Base-by-base conservation (phyloP, 129 eudicot species). In the Centella asiatica region DNA sequence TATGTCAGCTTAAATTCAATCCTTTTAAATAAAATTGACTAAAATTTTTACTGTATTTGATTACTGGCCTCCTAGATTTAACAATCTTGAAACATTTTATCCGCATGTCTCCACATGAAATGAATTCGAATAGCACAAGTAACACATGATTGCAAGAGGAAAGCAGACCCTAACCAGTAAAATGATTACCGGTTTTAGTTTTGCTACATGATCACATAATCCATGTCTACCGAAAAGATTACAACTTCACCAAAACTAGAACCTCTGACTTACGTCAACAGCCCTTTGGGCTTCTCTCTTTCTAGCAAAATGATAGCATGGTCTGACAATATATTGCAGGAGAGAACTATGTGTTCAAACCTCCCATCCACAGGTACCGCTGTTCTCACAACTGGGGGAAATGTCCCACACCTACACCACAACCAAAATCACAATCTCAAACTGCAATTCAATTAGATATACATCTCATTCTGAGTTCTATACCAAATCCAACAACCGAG, bases 331-430 rank as follows among this genome's bases (percentile, higher is more conserved):
- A 82, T 60, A 72, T 93, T 81, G 68, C 93, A 93, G 0, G 99
- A 93, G 27, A 93, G 79, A 64, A 85, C 94, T 66, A 88, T 78
- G 79, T 93, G 96, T 82, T 93, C 99, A 64, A 93, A 93, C 69
- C 99, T 83, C 14, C 99, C 96, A 39, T 88, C 96, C 28, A 93
- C 99, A 17, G 99, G 99, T 20, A 93, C 95, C 11, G 96, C 95
- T 44, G 99, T 93, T 77, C 80, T 82, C 61, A 93, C 99, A 59
- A 78, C 72, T 1, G 99, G 99, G 28, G 79, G 65, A 36, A 82
- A 69, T 66, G 74, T 80, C 53, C 86, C 83, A 48, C 77, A 72
- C 60, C 99, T 87, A 71, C 78, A 75, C 63, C 58, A 60, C 15
- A 60, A 40, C 50, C 14, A 40, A 58, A 45, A 60, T 19, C 60